phyloP scores from a whole-genome alignment of 805 yeast genomes.

The Yarrowia porcina region DNA sequence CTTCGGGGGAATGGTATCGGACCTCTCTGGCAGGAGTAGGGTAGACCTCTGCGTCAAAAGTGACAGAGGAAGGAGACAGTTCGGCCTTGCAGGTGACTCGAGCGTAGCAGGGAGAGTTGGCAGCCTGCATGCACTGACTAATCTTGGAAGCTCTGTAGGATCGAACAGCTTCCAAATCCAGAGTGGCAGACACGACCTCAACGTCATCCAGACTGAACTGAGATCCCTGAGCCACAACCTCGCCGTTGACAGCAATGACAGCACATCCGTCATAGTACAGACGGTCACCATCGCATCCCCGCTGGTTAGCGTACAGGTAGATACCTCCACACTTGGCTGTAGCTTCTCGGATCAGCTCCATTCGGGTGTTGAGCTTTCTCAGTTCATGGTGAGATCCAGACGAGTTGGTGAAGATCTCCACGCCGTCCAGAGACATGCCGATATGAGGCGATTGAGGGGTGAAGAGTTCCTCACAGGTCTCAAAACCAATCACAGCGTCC shows the following conservation, averaged over 20 bases:
- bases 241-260: conserved; percentile 85
- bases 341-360: conserved; percentile 84
- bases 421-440: conserved; percentile 88
- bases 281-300: conserved; percentile 98
- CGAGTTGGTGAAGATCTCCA: conserved; percentile 94
- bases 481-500: conserved; percentile 93
- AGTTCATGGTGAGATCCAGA: conserved; percentile 98
- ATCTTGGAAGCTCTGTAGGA: conserved; percentile 66
- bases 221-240: conserved; percentile 86
- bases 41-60: conserved; percentile 55
- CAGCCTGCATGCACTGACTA: conserved; percentile 73
- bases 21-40: conserved; percentile 56
- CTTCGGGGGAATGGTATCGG: conserved; percentile 78
- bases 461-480: conserved; percentile 96
- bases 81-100: conserved; percentile 32
- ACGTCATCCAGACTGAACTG: conserved; percentile 90
- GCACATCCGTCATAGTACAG: conserved; percentile 97
- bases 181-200: conserved; percentile 92
- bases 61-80: conserved; percentile 27
- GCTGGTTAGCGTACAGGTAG: conserved; percentile 88
- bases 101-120: conserved; percentile 38
- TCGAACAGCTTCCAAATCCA: conserved; percentile 88
- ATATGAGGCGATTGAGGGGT: conserved; percentile 97
- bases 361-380: conserved; percentile 79
- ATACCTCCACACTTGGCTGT: conserved; percentile 96